Evolutionary conservation across 176 grass and related monocot genomes (phyloP).

Genomic region (Avena atlantica): DNA sequence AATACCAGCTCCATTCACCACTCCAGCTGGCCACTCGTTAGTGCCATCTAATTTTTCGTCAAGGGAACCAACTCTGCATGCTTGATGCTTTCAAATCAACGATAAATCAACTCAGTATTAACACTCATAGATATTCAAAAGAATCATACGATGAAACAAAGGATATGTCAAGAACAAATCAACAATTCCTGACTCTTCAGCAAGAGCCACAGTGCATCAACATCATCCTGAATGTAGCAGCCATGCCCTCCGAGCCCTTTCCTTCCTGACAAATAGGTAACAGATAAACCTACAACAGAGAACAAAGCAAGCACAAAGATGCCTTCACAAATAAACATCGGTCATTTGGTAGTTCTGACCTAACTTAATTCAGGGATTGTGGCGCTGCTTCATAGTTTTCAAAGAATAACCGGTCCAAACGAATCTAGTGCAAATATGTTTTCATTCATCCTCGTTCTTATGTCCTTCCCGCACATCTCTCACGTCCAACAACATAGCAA

Average conservation of each 20-base stretch:
- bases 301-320: no score
- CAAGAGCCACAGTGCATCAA: slow-evolving; percentile 84
- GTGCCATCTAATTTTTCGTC: slow-evolving; percentile 52
- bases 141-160: slow-evolving; percentile 31
- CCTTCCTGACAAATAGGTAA: slow-evolving; percentile 80
- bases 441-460: no score
- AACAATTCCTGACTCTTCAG: slow-evolving; percentile 71
- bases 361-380: no score
- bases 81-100: slow-evolving; percentile 29
- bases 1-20: slow-evolving; percentile 61
- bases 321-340: no score
- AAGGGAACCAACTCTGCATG: slow-evolving; percentile 45
- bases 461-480: no score
- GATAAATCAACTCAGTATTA: slow-evolving; percentile 2
- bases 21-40: slow-evolving; percentile 83
- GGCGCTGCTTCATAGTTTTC: no score
- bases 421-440: no score
- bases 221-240: slow-evolving; percentile 79
- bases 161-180: slow-evolving; percentile 98
- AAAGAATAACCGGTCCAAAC: no score
- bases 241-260: slow-evolving; percentile 48
- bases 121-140: slow-evolving; percentile 17
- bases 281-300: slow-evolving; percentile 61
- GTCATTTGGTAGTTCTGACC: no score
- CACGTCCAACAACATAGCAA: no score